A percentile compares a stretch with the other conserved stretches of the same genome.
Conservation (phyloP, 805 yeast genomes). For the Ogataea parapolymorpha region DNA sequence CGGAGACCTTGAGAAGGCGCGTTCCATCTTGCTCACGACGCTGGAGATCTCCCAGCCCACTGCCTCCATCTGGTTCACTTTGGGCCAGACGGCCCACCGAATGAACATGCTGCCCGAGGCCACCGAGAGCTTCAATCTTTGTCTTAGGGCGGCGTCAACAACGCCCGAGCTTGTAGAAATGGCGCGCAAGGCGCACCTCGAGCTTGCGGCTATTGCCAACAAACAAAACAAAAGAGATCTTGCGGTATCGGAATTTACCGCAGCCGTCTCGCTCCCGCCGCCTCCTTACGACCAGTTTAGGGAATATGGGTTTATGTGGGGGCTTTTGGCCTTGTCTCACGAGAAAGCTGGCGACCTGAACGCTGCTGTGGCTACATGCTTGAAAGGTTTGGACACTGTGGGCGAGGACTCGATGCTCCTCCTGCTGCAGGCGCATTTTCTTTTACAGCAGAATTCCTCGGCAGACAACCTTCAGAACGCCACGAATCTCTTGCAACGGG, state of each 20-base stretch:
- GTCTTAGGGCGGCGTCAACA: constrained; percentile 37
- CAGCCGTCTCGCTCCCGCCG: constrained; percentile 49
- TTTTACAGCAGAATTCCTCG: constrained; percentile 33
- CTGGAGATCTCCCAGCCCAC: constrained; percentile 27
- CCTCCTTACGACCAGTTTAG: constrained; percentile 43
- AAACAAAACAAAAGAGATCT: constrained; percentile 47
- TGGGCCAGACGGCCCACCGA: constrained; percentile 47
- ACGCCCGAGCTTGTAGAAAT: constrained; percentile 39
- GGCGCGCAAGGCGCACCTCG: constrained; percentile 51
- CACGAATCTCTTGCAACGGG: constrained; percentile 34
- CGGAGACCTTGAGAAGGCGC: constrained; percentile 51
- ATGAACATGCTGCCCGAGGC: constrained; percentile 45
- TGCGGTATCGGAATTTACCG: constrained; percentile 48
- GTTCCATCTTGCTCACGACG: constrained; percentile 28
- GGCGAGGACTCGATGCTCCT: constrained; percentile 44
- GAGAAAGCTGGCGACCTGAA: constrained; percentile 49
- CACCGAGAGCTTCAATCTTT: constrained; percentile 42
- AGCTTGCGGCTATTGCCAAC: constrained; percentile 53
- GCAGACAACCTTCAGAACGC: constrained; percentile 36
- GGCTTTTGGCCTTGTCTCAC: constrained; percentile 48
- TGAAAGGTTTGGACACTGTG: constrained; percentile 42
- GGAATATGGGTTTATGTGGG: constrained; percentile 51
- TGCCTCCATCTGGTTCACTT: constrained; percentile 44
- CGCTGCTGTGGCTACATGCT: constrained; percentile 50
- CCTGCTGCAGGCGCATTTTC: constrained; percentile 47